phyloP scores from a whole-genome alignment of 352 stramenopile species.

The Pythium folliculosum region DNA sequence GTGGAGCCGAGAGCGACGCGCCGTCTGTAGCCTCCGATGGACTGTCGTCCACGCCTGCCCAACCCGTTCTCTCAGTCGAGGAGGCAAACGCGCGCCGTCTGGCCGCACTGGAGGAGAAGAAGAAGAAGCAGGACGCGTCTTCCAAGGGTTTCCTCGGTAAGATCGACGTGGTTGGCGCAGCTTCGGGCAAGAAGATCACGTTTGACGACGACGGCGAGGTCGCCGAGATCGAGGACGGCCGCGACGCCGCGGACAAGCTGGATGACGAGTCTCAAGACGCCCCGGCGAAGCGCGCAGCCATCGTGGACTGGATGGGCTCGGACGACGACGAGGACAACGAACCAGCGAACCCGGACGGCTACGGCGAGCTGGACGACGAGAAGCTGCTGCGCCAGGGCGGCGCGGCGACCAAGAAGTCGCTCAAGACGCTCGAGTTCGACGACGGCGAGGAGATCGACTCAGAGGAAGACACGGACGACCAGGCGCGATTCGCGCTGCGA shows the following conservation, averaged over 20 bases:
- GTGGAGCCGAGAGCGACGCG: constrained; percentile 8
- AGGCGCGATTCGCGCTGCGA: constrained; percentile 54
- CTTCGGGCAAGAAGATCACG: constrained; percentile 64
- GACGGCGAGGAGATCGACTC: constrained; percentile 31
- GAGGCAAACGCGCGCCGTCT: constrained; percentile 48
- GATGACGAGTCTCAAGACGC: constrained; percentile 23
- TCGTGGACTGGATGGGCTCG: constrained; percentile 60
- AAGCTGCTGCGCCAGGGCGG: constrained; percentile 13
- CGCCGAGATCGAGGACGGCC: constrained; percentile 36
- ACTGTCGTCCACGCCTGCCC: background rate
- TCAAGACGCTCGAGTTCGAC: constrained; percentile 51
- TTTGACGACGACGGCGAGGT: constrained; percentile 75
- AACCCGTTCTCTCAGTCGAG: constrained; percentile 21
- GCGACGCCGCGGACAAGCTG: background rate
- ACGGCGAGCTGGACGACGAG: constrained; percentile 30
- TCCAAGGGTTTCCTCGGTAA: constrained; percentile 29
- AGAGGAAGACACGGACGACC: constrained; percentile 32
- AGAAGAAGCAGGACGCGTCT: constrained; percentile 34
- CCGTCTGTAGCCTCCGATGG: constrained; percentile 2
- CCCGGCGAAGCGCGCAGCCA: constrained; percentile 13
- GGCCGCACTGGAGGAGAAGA: constrained; percentile 54
- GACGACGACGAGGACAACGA: constrained; percentile 55
- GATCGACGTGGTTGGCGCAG: constrained; percentile 36
- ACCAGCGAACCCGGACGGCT: constrained; percentile 8
- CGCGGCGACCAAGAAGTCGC: background rate